Percentiles rank a stretch among this genome's conserved stretches.
These are phyloP conservation scores for Parathielavia appendiculata DNA, from an alignment of 495 filamentous ascomycete species.

Conservation along the genomic window DNA sequence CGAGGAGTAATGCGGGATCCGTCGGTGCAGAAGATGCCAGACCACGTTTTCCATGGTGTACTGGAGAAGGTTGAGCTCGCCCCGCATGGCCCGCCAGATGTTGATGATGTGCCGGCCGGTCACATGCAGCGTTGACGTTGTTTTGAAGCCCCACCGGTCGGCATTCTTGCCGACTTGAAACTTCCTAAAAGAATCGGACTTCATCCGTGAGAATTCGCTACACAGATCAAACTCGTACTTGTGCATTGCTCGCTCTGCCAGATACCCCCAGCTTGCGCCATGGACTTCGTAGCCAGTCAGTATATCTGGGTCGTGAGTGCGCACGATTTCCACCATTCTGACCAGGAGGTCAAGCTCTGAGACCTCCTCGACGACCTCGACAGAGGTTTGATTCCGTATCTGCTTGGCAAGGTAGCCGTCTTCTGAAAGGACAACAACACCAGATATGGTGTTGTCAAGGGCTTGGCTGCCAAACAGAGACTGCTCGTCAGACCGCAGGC, in stretches of 20 bases:
- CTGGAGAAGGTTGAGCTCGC: conserved; percentile 82
- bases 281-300: conserved; percentile 96
- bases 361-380: conserved; percentile 65
- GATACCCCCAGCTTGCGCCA: conserved; percentile 86
- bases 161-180: conserved; percentile 67
- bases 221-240: conserved; percentile 88
- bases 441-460: conserved; percentile 44
- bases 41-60: conserved; percentile 97
- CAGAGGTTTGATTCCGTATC: conserved; percentile 41
- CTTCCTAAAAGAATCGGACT: conserved; percentile 68
- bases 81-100: conserved; percentile 92
- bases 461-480: conserved; percentile 19
- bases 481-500: conserved; percentile 66
- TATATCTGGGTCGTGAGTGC: conserved; percentile 81
- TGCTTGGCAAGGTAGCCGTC: conserved; percentile 49
- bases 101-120: conserved; percentile 96
- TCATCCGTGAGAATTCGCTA: conserved; percentile 86
- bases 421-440: conserved; percentile 61
- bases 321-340: conserved; percentile 78
- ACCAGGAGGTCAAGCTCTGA: conserved; percentile 81
- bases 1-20: conserved; percentile 84
- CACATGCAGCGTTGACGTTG: conserved; percentile 77
- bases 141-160: conserved; percentile 89
- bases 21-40: conserved; percentile 85
- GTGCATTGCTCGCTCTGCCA: conserved; percentile 80